A percentile compares a stretch with the other conserved stretches of the same genome.
phyloP scores from a whole-genome alignment of 2,329 filamentous ascomycete species.

The Sclerotinia glacialis region DNA sequence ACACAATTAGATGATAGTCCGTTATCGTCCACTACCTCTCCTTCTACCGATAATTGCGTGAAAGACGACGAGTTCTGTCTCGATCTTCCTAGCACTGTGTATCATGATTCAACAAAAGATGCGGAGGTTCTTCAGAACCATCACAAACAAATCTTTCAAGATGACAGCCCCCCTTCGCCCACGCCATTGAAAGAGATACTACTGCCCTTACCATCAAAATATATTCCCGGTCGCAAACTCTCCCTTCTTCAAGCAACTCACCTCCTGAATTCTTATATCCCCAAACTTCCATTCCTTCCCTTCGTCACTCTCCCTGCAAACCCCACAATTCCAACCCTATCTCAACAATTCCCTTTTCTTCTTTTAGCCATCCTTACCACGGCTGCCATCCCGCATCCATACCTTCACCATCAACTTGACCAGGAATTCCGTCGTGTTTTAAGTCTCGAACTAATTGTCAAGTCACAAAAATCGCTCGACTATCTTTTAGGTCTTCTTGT shows the following conservation, averaged over 20 bases:
- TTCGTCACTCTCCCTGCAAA: conserved; percentile 33
- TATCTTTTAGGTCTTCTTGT: conserved; percentile 57
- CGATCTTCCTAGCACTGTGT: conserved; percentile 29
- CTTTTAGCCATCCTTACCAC: conserved; percentile 35
- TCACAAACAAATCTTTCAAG: conserved; percentile 32
- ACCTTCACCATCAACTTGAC: conserved; percentile 35
- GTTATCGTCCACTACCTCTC: not conserved
- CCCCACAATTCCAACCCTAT: conserved; percentile 32
- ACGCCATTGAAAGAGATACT: not conserved
- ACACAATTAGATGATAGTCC: not conserved
- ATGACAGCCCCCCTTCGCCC: conserved; percentile 3
- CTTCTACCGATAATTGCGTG: not conserved
- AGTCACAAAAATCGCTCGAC: conserved; percentile 56
- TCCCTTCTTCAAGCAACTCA: conserved; percentile 31
- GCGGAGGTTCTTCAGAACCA: conserved; percentile 29
- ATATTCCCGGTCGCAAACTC: conserved; percentile 31
- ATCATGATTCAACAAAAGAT: conserved; percentile 29
- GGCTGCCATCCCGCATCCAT: conserved; percentile 29
- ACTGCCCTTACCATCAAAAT: not conserved
- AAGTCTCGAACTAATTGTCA: conserved; percentile 45
- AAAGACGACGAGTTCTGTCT: conserved; percentile 31
- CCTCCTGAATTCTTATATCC: conserved; percentile 29
- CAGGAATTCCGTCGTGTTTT: conserved; percentile 36
- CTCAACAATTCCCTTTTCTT: conserved; percentile 35
- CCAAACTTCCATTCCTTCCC: conserved; percentile 32